phyloP scores from a whole-genome alignment of 2,329 filamentous ascomycete species.

The Mycosphaerella arachidis region DNA sequence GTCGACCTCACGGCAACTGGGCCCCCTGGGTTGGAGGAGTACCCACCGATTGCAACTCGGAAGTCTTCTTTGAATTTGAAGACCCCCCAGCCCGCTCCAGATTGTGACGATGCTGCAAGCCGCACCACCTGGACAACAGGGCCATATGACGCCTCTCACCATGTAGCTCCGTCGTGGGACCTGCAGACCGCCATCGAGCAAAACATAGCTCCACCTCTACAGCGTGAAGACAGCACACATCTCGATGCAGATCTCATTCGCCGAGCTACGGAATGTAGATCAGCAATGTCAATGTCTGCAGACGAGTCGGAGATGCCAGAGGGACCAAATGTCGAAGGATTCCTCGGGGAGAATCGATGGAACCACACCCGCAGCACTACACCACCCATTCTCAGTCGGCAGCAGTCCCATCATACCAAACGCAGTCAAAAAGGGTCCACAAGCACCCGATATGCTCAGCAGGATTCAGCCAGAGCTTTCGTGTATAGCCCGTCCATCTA shows the following conservation, averaged over 20 bases:
- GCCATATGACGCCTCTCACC: background rate
- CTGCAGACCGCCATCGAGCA: background rate
- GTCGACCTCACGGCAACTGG: background rate
- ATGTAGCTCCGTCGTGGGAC: background rate
- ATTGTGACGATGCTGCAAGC: background rate
- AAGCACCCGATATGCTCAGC: background rate
- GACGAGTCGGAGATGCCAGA: background rate
- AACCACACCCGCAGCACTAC: conserved; percentile 1
- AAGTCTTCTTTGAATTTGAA: background rate
- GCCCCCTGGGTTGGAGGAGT: background rate
- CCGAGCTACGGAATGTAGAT: conserved; percentile 1
- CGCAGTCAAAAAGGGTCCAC: background rate
- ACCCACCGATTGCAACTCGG: background rate
- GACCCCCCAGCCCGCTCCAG: background rate
- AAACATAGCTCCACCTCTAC: background rate
- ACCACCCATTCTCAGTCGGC: background rate
- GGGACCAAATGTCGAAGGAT: background rate
- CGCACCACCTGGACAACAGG: background rate
- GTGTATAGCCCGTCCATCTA: conserved; percentile 9
- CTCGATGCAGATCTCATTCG: conserved; percentile 1
- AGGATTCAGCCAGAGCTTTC: background rate
- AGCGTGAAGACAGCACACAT: conserved; percentile 2
- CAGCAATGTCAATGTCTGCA: background rate
- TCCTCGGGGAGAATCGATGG: conserved; percentile 2
- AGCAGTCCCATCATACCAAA: background rate